Base-by-base conservation (phyloP, 2,329 filamentous ascomycete genomes). In the Diaporthe australafricana region DNA sequence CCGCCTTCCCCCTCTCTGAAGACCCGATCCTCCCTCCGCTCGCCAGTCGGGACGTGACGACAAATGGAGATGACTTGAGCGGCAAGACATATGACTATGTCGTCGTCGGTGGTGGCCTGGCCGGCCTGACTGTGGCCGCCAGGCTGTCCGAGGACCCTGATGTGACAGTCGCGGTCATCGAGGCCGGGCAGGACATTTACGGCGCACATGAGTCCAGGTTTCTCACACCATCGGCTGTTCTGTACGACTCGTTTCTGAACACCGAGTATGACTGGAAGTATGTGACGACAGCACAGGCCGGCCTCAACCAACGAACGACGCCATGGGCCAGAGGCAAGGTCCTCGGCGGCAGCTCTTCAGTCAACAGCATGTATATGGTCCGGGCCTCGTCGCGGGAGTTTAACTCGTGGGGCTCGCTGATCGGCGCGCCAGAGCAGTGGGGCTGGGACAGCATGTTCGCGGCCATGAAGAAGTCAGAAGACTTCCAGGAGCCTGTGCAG, bases 61-160 rank as follows among this genome's bases (percentile, higher is more conserved):
- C n/a, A 3, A 60, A 48, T 17, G 67, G 67, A 11, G 67, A 50
- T 42, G 67, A 60, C 12, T 20, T 69, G 32, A 60, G 22, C 53
- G 67, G 67, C 25, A 48, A 69, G 55, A 67, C 72, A 0, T 73
- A 73, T 17, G 72, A 73, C 70, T 73, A 73, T 16, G 30, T 73
- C 27, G 63, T 73, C 38, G 70, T 73, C 12, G 72, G 72, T 20
- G 72, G 62, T 17, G 72, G 72, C 2, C 40, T 67, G 8, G 65
- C 69, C 5, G 77, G 77, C 11, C 70, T 79, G 11, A 75, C 76
- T 3, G 77, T 79, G 27, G 77, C 74, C 7, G 78, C 78, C 52
- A 74, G 77, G 56, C 66, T 79, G 30, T 75, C 77, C 16, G 77
- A 77, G 63, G 72, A 79, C 66, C 48, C 71, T 20, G 70, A 74